Conservation (phyloP, 495 filamentous ascomycete species). For the Penicillium desertorum region DNA sequence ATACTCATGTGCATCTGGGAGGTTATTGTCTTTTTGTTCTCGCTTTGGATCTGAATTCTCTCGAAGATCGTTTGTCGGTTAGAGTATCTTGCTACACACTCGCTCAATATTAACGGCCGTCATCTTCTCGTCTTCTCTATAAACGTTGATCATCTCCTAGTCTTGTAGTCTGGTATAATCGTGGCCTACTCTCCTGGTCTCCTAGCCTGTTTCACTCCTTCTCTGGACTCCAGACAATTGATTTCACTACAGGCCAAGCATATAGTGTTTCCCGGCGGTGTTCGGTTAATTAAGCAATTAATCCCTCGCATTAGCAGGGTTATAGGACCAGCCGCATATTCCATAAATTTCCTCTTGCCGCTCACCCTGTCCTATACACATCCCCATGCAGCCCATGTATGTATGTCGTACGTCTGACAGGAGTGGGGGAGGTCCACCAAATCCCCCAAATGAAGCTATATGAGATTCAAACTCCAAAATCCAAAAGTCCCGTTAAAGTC, state of each 20-base stretch:
- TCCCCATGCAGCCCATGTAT: background rate
- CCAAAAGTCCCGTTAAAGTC: background rate
- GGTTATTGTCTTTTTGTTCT: constrained; percentile 29
- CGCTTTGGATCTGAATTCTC: constrained; percentile 1
- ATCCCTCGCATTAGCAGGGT: too few relatives aligned
- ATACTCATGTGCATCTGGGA: constrained; percentile 46
- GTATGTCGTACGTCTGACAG: constrained; percentile 5
- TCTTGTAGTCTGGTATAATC: background rate
- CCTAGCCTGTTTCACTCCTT: background rate
- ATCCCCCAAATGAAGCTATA: background rate
- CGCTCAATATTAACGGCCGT: constrained; percentile 23
- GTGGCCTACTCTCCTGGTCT: background rate
- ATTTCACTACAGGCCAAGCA: background rate
- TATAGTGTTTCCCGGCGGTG: background rate
- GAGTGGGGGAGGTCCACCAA: constrained; percentile 3
- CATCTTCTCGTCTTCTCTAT: constrained; percentile 11
- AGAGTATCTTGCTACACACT: constrained; percentile 16
- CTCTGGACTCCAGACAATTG: background rate
- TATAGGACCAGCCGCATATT: background rate
- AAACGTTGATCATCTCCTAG: background rate
- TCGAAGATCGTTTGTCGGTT: constrained; percentile 13
- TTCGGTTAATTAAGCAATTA: background rate
- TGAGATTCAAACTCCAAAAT: background rate
- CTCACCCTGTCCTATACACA: background rate
- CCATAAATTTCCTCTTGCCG: background rate